A percentile compares a stretch with the other conserved stretches of the same genome.
Conservation (phyloP, 495 filamentous ascomycete genomes). For the Cudoniella acicularis region DNA sequence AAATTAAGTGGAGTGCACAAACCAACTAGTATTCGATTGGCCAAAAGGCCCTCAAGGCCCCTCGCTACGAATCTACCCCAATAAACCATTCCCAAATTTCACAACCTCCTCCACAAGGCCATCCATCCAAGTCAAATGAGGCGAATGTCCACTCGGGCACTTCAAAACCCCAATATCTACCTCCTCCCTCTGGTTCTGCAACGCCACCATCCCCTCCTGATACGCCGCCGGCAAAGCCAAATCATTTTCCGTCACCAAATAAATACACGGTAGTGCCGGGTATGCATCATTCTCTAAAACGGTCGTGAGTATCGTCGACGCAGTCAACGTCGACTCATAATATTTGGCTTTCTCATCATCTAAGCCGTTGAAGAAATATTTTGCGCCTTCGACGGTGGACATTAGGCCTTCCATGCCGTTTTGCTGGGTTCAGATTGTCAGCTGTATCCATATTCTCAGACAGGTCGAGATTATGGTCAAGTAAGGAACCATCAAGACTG, state of each 20-base stretch:
- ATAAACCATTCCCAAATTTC: background rate
- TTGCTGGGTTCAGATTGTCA: too few species aligned
- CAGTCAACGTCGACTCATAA: background rate
- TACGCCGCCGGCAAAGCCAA: background rate
- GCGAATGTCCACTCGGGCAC: background rate
- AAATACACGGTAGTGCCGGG: background rate
- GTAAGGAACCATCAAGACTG: too few species aligned
- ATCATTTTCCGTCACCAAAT: background rate
- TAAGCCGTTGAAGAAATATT: background rate
- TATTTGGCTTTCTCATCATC: background rate
- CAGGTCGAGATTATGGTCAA: too few species aligned
- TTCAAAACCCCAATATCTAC: background rate
- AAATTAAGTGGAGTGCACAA: too few species aligned
- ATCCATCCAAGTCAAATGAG: background rate
- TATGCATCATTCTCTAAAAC: background rate
- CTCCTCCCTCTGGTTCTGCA: background rate
- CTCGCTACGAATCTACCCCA: background rate
- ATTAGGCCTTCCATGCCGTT: background rate
- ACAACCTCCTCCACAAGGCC: background rate
- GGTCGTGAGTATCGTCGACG: background rate
- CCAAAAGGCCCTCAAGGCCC: too few species aligned
- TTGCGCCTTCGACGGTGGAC: background rate
- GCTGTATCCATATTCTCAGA: too few species aligned
- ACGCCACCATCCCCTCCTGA: background rate
- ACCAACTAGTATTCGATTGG: too few species aligned